Evolutionary conservation across 345 rosid species (phyloP), one percentile per base, ranked within the genome.

Genomic region (Hypericum androsaemum): DNA sequence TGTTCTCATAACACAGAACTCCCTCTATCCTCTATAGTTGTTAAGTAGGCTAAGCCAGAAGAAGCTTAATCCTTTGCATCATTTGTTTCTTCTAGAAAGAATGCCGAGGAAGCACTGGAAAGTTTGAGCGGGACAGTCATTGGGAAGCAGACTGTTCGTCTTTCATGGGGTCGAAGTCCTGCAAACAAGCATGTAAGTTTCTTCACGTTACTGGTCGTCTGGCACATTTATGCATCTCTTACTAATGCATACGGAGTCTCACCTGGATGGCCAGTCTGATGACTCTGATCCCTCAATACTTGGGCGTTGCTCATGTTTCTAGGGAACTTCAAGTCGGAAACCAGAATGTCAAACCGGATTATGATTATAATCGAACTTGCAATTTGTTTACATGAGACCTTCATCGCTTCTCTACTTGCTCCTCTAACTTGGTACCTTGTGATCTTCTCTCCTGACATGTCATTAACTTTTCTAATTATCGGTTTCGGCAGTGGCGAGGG

Each of bases 161-260:
- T 90, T 64, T 87, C 98, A 14, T 90, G 98, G 98, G 96, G 96
- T 43, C 86, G 96, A 54, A 87, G 68, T 55, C 86, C 88, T 5
- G 86, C 69, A 13, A 76, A 79, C 82, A 90, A 75, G 67, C 98
- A 82, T 87, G 96, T 84, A 71, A 69, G 41, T 7, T 12, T 54
- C 37, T 46, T 2, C 13, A 13, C n/a, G n/a, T 49, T 28, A 17
- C 7, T 44, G 4, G 48, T 8, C n/a, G 16, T 8, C 3, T 44
- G 4, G 3, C n/a, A 12, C 16, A 10, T 44, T n/a, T 10, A 10
- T 44, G 8, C 48, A 10, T 44, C 16, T n/a, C 12, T 12, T 47
- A 38, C 13, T 53, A 8, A 17, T 5, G 5, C 0, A 12, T 40
- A 37, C 43, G n/a, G 47, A 13, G 9, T 43, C 22, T 37, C 2